Percentiles rank a stretch among this genome's conserved stretches.
These are phyloP conservation scores for Trichoderma lentiforme DNA, from an alignment of 2,329 filamentous ascomycete genomes.

Conservation along the genomic window DNA sequence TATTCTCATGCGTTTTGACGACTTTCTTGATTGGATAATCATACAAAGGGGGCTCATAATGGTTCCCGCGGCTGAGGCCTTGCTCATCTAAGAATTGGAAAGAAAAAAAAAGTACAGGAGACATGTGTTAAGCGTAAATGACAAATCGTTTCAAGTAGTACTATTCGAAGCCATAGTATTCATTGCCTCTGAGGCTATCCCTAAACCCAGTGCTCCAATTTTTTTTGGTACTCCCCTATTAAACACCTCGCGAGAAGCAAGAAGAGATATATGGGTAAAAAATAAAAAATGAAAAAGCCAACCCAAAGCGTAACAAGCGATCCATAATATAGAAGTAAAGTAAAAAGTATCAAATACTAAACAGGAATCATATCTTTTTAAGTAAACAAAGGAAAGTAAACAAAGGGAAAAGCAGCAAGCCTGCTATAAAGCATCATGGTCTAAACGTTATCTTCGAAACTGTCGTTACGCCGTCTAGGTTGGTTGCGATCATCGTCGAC, in stretches of 20 bases:
- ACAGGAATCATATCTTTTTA: neutral
- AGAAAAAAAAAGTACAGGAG: too few species aligned
- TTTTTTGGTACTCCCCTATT: neutral
- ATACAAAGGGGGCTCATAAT: neutral
- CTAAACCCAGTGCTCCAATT: neutral
- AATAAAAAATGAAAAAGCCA: neutral
- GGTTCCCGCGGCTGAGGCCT: neutral
- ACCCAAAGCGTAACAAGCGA: neutral
- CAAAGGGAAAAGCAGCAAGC: neutral
- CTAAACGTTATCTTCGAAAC: conserved; percentile 4
- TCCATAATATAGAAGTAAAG: neutral
- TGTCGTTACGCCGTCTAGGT: neutral
- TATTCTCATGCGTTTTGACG: neutral
- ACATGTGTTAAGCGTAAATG: neutral
- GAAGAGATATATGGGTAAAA: neutral
- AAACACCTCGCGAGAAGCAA: conserved; percentile 2
- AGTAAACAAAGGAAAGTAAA: neutral
- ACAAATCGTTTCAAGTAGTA: neutral
- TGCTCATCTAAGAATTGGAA: neutral
- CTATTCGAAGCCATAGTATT: neutral
- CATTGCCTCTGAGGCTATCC: neutral
- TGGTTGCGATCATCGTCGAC: conserved; percentile 30
- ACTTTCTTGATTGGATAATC: too few species aligned
- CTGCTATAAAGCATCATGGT: neutral
- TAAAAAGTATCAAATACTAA: neutral